Conservation (phyloP, 768 basidiomycete species). For the Clathrus columnatus region DNA sequence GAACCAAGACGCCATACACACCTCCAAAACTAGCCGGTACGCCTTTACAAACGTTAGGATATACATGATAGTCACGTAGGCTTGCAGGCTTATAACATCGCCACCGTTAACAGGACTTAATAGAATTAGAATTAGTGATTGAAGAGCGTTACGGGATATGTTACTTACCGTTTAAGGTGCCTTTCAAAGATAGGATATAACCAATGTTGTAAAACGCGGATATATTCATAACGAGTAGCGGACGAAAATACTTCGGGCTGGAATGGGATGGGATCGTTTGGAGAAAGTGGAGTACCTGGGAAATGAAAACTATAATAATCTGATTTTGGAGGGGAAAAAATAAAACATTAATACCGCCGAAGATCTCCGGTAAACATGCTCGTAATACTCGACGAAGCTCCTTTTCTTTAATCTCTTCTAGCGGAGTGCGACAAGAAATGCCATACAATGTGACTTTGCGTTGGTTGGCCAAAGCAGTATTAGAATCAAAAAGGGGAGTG, state of each 20-base stretch:
- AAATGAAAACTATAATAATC: background rate
- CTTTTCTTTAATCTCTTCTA: conserved; percentile 61
- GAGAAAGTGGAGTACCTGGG: conserved; percentile 25
- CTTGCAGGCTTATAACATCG: conserved; percentile 32
- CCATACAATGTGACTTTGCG: conserved; percentile 66
- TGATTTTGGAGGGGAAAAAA: background rate
- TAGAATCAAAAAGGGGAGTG: conserved; percentile 59
- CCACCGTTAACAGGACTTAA: background rate
- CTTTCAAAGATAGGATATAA: conserved; percentile 60
- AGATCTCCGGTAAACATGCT: conserved; percentile 53
- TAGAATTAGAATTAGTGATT: background rate
- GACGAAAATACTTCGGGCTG: conserved; percentile 29
- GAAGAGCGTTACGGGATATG: background rate
- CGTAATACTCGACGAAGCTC: conserved; percentile 67
- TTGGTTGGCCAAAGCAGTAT: conserved; percentile 54
- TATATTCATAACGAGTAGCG: conserved; percentile 68
- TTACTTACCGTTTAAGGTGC: conserved; percentile 24
- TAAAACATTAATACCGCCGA: conserved; percentile 38
- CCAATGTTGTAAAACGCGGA: conserved; percentile 63
- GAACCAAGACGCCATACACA: conserved; percentile 23
- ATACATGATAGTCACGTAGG: conserved; percentile 50
- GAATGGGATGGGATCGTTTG: conserved; percentile 18
- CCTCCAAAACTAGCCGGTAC: conserved; percentile 63
- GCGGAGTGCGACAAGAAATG: conserved; percentile 55
- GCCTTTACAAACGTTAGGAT: conserved; percentile 54